Percentiles rank a stretch among this genome's conserved stretches.
These are phyloP conservation scores for Melampsora larici-populina DNA, from an alignment of 1,284 basidiomycete species.

Conservation along the genomic window DNA sequence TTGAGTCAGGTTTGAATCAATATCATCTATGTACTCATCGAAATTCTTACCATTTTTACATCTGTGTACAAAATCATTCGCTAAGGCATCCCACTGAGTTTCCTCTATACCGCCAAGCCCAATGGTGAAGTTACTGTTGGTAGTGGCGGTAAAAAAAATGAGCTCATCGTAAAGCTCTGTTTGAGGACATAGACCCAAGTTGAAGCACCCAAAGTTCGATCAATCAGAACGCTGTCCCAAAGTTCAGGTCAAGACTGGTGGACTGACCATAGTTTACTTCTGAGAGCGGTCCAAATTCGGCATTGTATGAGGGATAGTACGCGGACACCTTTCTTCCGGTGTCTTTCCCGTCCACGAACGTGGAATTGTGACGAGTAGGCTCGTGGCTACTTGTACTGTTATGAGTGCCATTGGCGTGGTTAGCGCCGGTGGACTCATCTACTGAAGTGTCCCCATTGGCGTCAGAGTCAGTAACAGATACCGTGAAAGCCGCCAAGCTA, in stretches of 20 bases:
- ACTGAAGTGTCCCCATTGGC: background rate
- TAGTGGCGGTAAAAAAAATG: constrained; percentile 31
- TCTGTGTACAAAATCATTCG: constrained; percentile 15
- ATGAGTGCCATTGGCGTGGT: too few relatives aligned
- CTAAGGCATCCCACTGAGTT: constrained; percentile 23
- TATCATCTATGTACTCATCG: background rate
- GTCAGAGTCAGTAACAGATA: background rate
- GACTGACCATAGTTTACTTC: constrained; percentile 35
- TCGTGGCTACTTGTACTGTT: too few relatives aligned
- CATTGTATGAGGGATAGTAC: constrained; percentile 35
- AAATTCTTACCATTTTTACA: constrained; percentile 29
- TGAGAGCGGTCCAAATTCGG: constrained; percentile 12
- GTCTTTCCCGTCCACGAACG: too few relatives aligned
- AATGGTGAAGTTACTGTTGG: constrained; percentile 26
- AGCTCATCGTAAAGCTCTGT: constrained; percentile 38
- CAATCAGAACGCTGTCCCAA: background rate
- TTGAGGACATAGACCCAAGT: background rate
- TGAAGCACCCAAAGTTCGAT: background rate
- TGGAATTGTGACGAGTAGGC: too few relatives aligned
- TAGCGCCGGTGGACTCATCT: too few relatives aligned
- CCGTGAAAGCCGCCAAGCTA: background rate
- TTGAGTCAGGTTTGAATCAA: background rate
- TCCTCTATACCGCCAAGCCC: background rate
- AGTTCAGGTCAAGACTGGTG: background rate
- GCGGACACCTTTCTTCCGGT: constrained; percentile 5